Evolutionary conservation across 257 asterid species (phyloP), one percentile per base, ranked within the genome.

Genomic region (Voacanga thouarsii): DNA sequence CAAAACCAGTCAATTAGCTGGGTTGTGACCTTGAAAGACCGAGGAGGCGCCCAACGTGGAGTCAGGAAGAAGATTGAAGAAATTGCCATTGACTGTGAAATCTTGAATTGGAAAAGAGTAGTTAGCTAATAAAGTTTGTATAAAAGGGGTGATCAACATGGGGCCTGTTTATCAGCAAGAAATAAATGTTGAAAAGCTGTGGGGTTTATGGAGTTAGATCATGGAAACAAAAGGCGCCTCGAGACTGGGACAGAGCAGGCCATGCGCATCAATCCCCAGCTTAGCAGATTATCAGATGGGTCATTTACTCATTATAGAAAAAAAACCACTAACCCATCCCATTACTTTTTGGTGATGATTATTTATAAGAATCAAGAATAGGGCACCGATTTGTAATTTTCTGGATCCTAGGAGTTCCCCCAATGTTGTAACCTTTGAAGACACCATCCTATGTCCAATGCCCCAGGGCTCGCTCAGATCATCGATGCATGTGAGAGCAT

Each of bases 121-220:
- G 12, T 9, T 8, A 49, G 2, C 8, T 12, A 12, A 49, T 1
- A 49, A 44, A 8, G 47, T 44, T 44, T 12, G 21, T 63, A 63
- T 44, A 63, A 63, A 30, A 28, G 68, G 68, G 41, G 26, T 61
- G 68, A 61, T 26, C n/a, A 26, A 65, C 49, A 65, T 65, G 72
- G 72, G 72, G 45, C 72, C 50, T 67, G 72, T 67, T 67, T 67
- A 19, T 19, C 51, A 39, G 72, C 50, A 67, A 37, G 12, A 65
- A 65, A 65, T 16, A 65, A 67, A 41, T 67, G 51, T 33, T 41
- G 51, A 41, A 67, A 37, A 9, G 72, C n/a, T 19, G 51, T 67
- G 72, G 72, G 72, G 72, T 67, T 67, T 67, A 18, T 37, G 26
- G 50, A 66, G 49, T 66, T 37, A 66, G 72, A 39, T 66, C 26